Base-by-base conservation (phyloP, 805 yeast species). In the Ogataea salicorniae region DNA sequence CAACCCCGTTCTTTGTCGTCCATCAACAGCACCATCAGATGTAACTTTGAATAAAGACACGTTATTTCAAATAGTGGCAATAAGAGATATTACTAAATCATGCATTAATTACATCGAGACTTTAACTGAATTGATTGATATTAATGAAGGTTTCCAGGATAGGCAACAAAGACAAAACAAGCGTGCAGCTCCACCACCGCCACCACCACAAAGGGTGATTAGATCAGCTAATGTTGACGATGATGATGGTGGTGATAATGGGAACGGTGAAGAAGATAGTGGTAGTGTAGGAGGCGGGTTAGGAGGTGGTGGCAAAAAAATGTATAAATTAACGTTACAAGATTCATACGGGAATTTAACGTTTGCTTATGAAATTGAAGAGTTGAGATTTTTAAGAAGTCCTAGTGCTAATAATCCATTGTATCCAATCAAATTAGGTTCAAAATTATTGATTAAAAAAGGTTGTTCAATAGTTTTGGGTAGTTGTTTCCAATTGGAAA, bases 81-180 rank as follows among this genome's bases (percentile, higher is more conserved):
- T 83, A 0, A 73, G 73, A 54, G 81, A 84, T 63, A 68, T 78
- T 1, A 69, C 82, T 6, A 70, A 63, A 31, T 78, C 89, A 0
- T 66, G 68, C 18, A 59, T 77, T 18, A 63, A 70, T n/a, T 80
- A 78, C 52, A 57, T 82, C 3, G 92, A 84, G 51, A 76, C 73
- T 6, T 67, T 85, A 62, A 67, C 66, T 20, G 73, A 74, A 34
- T 63, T 67, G 43, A 65, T 75, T n/a, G 81, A 84, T 55, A 79
- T 81, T 2, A 80, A 77, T 51, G 73, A 70, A n/a, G 81, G 77
- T 3, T 77, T 77, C 15, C 80, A 78, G 2, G 92, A 84, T 61
- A 64, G 83, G 23, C 61, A 83, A 39, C 58, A 61, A 7, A 63
- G 60, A 23, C 48, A 50, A 20, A 43, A 41, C 5, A 40, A 31